These are phyloP conservation scores for Metrosideros polymorpha DNA, from an alignment of 441 rosid species.

Conservation along the genomic window DNA sequence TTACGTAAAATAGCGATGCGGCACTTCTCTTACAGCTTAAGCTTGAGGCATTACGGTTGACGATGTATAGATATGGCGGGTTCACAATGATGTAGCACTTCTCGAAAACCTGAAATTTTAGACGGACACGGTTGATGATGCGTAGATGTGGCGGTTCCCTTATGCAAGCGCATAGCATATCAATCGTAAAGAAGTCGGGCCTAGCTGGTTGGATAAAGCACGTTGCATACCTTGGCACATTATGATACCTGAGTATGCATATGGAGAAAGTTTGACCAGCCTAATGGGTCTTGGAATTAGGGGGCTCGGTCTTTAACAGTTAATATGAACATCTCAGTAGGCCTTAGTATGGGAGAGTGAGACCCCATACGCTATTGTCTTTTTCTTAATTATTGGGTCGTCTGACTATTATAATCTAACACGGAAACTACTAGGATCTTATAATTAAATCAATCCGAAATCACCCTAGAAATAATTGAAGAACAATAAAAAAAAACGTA, in stretches of 20 bases:
- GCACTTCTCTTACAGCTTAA: not conserved
- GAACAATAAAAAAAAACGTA: accelerated
- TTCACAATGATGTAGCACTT: not conserved
- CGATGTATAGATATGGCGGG: not conserved
- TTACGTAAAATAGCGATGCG: accelerated
- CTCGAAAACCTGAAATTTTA: not conserved
- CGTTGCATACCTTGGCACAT: not conserved
- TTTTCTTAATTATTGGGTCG: not conserved
- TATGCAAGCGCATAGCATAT: not conserved
- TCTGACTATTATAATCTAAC: not conserved
- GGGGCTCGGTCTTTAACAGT: not conserved
- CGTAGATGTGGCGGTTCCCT: not conserved
- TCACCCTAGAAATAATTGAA: accelerated
- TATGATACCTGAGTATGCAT: accelerated
- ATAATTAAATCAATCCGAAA: accelerated
- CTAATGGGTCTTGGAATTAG: not conserved
- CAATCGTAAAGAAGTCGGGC: not conserved
- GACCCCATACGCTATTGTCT: not conserved
- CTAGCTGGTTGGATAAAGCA: not conserved
- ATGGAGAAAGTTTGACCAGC: not conserved
- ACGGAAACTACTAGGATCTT: accelerated
- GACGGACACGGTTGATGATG: not conserved
- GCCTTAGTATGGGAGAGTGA: not conserved
- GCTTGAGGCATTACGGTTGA: not conserved
- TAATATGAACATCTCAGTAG: not conserved